Percentiles rank a stretch among this genome's conserved stretches.
These are phyloP conservation scores for Ammopiptanthus mongolicus DNA, from an alignment of 306 rosid genomes.

Conservation along the genomic window DNA sequence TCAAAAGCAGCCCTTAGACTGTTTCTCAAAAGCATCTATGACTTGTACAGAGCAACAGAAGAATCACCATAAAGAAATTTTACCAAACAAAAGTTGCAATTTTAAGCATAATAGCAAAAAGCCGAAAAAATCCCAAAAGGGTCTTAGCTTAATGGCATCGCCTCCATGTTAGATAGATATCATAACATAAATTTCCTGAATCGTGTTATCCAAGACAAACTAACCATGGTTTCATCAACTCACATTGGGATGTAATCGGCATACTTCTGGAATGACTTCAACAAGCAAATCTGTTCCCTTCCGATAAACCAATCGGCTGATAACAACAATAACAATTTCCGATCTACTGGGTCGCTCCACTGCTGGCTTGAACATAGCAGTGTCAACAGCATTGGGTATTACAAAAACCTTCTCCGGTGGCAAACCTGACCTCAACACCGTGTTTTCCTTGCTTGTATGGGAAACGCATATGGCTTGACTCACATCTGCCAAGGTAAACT, in stretches of 20 bases:
- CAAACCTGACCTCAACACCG: constrained; percentile 80
- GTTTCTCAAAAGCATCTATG: background rate
- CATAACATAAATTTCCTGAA: background rate
- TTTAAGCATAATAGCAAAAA: background rate
- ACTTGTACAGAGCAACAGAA: background rate
- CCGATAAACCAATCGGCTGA: constrained; percentile 85
- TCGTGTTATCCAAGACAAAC: background rate
- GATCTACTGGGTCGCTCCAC: constrained; percentile 39
- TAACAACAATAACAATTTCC: constrained; percentile 74
- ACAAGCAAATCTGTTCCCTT: constrained; percentile 94
- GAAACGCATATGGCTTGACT: constrained; percentile 95
- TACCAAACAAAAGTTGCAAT: constrained; percentile 11
- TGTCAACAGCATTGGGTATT: constrained; percentile 91
- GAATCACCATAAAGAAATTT: background rate
- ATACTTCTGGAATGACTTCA: constrained; percentile 94
- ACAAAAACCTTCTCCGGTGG: constrained; percentile 88
- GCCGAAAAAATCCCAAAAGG: background rate
- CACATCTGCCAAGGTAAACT: constrained; percentile 87
- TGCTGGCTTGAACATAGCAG: constrained; percentile 93
- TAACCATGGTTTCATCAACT: constrained; percentile 31
- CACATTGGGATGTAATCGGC: constrained; percentile 64
- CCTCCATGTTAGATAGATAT: background rate
- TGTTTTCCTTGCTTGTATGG: constrained; percentile 96
- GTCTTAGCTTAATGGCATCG: background rate
- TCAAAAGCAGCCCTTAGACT: background rate